These are phyloP conservation scores for Myriosclerotinia duriaeana DNA, from an alignment of 2,329 filamentous ascomycete species.

Conservation along the genomic window DNA sequence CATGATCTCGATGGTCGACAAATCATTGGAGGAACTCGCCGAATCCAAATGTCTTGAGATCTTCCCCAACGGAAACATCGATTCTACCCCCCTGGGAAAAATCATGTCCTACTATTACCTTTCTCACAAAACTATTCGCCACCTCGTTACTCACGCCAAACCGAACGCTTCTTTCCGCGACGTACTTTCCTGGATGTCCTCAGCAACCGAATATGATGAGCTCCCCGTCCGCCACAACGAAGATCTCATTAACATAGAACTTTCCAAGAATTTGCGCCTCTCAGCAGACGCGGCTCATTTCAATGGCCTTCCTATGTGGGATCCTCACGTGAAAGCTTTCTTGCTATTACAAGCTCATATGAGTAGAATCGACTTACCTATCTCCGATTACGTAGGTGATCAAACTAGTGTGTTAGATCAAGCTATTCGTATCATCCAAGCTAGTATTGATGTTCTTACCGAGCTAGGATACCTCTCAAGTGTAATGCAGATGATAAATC, in stretches of 20 bases:
- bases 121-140: slow-evolving; percentile 89
- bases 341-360: slow-evolving; percentile 93
- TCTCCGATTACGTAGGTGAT: slow-evolving; percentile 95
- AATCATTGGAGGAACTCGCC: slow-evolving; percentile 77
- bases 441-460: slow-evolving; percentile 87
- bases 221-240: slow-evolving; percentile 97
- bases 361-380: slow-evolving; percentile 86
- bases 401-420: slow-evolving; percentile 89
- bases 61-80: slow-evolving; percentile 83
- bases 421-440: slow-evolving; percentile 94
- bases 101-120: slow-evolving; percentile 99
- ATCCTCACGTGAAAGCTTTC: slow-evolving; percentile 96
- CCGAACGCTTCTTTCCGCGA: slow-evolving; percentile 75
- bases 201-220: slow-evolving; percentile 94
- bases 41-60: slow-evolving; percentile 81
- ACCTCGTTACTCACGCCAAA: slow-evolving; percentile 75
- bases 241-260: slow-evolving; percentile 90
- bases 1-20: slow-evolving; percentile 90
- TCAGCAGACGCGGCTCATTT: slow-evolving; percentile 40
- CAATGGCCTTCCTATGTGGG: slow-evolving; percentile 85
- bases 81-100: slow-evolving; percentile 87
- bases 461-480: slow-evolving; percentile 82
- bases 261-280: slow-evolving; percentile 76
- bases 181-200: slow-evolving; percentile 86
- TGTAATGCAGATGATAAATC: slow-evolving; percentile 75